Evolutionary conservation across 2,329 filamentous ascomycete genomes (phyloP).

Genomic region (Fusarium chlamydosporum): DNA sequence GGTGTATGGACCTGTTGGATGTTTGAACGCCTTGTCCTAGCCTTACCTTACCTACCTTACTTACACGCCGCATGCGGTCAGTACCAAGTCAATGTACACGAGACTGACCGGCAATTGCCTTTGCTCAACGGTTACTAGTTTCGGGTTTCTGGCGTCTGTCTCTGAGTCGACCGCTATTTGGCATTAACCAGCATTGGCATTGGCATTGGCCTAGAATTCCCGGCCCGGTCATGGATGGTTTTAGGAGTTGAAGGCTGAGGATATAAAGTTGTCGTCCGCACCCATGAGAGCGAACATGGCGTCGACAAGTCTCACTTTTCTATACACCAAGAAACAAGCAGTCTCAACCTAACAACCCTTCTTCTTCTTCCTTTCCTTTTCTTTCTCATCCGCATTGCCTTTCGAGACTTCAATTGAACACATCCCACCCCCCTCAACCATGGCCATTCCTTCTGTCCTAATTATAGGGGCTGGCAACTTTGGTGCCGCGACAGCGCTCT

Average conservation of each 20-base stretch:
- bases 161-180: constrained; percentile 49
- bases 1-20: constrained; percentile 19
- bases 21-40: constrained; percentile 38
- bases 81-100: constrained; percentile 36
- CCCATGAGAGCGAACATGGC: constrained; percentile 23
- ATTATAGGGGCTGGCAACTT: constrained; percentile 62
- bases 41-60: constrained; percentile 37
- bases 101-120: constrained; percentile 36
- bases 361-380: neutral
- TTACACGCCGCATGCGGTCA: constrained; percentile 26
- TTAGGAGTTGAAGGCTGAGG: constrained; percentile 29
- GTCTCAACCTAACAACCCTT: constrained; percentile 16
- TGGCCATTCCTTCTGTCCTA: constrained; percentile 50
- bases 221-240: constrained; percentile 41
- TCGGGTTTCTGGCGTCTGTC: constrained; percentile 42
- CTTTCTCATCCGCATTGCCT: constrained; percentile 16
- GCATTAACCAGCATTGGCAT: constrained; percentile 3
- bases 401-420: constrained; percentile 25
- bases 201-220: constrained; percentile 35
- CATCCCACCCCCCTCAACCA: constrained; percentile 20
- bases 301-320: constrained; percentile 40
- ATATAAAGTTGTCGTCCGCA: constrained; percentile 47
- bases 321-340: constrained; percentile 28
- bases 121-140: constrained; percentile 41
- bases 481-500: constrained; percentile 60